Conservation (phyloP, 352 stramenopile species). For the Globisporangium nodosum region DNA sequence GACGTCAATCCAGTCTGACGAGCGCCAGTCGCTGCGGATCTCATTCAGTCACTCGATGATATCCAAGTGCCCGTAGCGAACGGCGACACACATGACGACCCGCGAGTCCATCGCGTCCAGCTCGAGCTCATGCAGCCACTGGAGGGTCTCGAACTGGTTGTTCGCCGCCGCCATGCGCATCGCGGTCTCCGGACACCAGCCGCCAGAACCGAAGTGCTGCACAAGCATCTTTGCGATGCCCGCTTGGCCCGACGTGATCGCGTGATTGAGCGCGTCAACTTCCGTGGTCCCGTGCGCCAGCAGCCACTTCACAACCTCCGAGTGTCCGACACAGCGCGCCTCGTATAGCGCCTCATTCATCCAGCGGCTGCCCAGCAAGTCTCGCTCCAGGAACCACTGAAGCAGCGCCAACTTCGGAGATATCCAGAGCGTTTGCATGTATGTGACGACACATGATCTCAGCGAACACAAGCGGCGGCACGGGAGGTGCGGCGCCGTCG, state of each 20-base stretch:
- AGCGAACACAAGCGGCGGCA: neutral
- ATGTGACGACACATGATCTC: conserved; percentile 2
- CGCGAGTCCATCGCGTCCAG: neutral
- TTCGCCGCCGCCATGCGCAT: neutral
- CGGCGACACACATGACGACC: neutral
- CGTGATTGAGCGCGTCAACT: neutral
- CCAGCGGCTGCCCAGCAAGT: neutral
- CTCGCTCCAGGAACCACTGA: neutral
- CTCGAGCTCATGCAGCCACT: conserved; percentile 5
- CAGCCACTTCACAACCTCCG: neutral
- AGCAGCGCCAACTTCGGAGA: conserved; percentile 1
- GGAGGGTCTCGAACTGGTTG: conserved; percentile 8
- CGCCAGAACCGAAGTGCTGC: too few relatives aligned
- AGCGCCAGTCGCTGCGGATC: neutral
- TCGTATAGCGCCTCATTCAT: neutral
- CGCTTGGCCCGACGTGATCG: neutral
- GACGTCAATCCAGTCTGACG: neutral
- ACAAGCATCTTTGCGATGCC: neutral
- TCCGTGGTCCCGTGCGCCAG: neutral
- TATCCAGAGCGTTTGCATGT: neutral
- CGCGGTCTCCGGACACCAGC: neutral
- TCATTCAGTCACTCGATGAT: neutral
- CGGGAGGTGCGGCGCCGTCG: neutral
- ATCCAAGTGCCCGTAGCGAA: neutral
- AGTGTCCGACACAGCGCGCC: neutral